These are phyloP conservation scores for Ceratobasidium papillatum DNA, from an alignment of 1,284 basidiomycete species.

Conservation along the genomic window DNA sequence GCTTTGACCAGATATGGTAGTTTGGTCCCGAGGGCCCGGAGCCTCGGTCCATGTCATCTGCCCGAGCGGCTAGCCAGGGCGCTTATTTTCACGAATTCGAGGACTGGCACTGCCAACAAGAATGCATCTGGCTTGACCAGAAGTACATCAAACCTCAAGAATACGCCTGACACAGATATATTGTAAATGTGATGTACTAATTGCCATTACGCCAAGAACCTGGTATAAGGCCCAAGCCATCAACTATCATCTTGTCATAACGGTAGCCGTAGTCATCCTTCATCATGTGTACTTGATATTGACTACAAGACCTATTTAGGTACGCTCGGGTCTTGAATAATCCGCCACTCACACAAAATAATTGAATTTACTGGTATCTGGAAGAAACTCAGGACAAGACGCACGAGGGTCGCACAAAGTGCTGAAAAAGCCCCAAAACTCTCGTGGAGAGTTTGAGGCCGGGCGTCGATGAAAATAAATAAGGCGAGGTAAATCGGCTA, in stretches of 20 bases:
- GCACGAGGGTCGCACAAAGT: background rate
- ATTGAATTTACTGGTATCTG: background rate
- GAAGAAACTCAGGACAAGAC: background rate
- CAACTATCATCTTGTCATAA: background rate
- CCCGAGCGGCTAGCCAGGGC: conserved; percentile 12
- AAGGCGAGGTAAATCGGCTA: background rate
- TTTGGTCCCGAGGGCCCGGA: conserved; percentile 1
- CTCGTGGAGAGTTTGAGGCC: background rate
- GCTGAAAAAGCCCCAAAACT: background rate
- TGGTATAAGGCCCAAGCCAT: background rate
- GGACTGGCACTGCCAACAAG: too few species aligned
- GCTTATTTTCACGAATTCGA: background rate
- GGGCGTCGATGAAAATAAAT: background rate
- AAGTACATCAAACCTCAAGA: too few species aligned
- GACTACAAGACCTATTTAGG: background rate
- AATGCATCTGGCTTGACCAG: too few species aligned
- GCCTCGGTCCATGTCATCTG: background rate
- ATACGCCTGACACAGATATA: background rate
- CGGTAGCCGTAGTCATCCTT: background rate
- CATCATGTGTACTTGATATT: background rate
- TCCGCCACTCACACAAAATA: background rate
- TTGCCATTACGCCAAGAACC: background rate
- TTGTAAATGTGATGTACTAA: background rate
- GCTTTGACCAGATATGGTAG: conserved; percentile 1
- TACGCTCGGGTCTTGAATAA: too few species aligned